Evolutionary conservation across 2,329 filamentous ascomycete genomes (phyloP), one percentile per base, ranked within the genome.

Genomic region (Aspergillus sergii): DNA sequence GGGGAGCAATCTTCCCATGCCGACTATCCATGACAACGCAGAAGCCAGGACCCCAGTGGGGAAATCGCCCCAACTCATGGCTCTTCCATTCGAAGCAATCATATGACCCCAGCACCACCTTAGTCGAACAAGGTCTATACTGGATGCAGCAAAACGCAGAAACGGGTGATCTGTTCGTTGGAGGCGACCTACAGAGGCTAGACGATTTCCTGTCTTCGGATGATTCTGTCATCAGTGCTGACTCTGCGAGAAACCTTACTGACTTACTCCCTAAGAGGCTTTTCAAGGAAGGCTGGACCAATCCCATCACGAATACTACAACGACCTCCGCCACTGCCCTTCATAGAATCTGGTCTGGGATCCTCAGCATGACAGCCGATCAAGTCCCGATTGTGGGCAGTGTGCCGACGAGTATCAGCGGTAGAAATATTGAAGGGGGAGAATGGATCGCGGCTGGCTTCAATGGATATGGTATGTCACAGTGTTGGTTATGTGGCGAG

Each of bases 291-390:
- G 41, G 21, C 12, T 34, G 12, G 50, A 56, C 36, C 14, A 48
- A 46, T 30, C 26, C 39, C 2, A 26, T 30, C 16, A 46, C 56
- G 1, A 32, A n/a, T 10, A n/a, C 26, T 6, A 21, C 12, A n/a
- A 16, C 23, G 21, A 4, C 50, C 28, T 54, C 50, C 10, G 50
- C 54, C 21, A 23, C 54, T 23, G 5, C 80, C 8, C 69, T 85
- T 14, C 74, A 80, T 28, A 73, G 68, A 36, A 79, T 83, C 41
- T 88, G 85, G 84, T 82, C 81, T 19, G 86, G 86, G 2, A 84
- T 87, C 65, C 87, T 86, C 83, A 85, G 84, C 1, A 85, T 82
- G 64, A 84, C 80, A 6, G 76, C 80, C 2, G 85, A 88, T 70
- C 81, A 81, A 0, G 75, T 83, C 50, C 85, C 86, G 0, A 78